Conservation (phyloP, 495 filamentous ascomycete genomes). For the Xylaria sp. region DNA sequence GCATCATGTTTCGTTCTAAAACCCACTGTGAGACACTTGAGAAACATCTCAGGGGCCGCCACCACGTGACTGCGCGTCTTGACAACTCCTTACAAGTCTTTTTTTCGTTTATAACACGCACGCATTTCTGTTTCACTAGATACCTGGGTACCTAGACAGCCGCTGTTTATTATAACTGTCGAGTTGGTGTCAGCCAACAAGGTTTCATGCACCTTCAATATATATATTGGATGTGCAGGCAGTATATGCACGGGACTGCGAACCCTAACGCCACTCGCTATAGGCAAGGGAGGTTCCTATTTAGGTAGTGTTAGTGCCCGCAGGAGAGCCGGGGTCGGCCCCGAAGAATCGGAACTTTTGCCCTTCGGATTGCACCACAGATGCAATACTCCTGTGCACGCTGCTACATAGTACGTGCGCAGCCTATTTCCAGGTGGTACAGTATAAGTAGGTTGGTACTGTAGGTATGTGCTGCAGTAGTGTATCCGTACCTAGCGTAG, state of each 20-base stretch:
- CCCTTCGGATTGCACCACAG: background rate
- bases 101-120: background rate
- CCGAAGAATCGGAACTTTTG: conserved; percentile 19
- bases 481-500: conserved; percentile 3
- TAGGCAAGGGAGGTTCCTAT: background rate
- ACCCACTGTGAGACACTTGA: conserved; percentile 11
- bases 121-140: background rate
- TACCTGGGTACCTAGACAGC: too few species aligned
- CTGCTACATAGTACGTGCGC: too few species aligned
- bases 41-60: conserved; percentile 7
- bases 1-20: conserved; percentile 4
- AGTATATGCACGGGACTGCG: background rate
- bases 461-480: conserved; percentile 12
- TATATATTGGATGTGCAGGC: too few species aligned
- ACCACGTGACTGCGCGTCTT: conserved; percentile 8
- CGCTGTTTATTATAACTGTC: background rate
- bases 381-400: background rate
- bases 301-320: background rate
- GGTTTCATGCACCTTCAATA: background rate
- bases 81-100: background rate
- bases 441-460: background rate
- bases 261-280: background rate
- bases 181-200: background rate
- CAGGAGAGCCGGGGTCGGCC: background rate
- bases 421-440: background rate